Conservation (phyloP, 2,329 filamentous ascomycete species). For the Talaromyces verruculosus region DNA sequence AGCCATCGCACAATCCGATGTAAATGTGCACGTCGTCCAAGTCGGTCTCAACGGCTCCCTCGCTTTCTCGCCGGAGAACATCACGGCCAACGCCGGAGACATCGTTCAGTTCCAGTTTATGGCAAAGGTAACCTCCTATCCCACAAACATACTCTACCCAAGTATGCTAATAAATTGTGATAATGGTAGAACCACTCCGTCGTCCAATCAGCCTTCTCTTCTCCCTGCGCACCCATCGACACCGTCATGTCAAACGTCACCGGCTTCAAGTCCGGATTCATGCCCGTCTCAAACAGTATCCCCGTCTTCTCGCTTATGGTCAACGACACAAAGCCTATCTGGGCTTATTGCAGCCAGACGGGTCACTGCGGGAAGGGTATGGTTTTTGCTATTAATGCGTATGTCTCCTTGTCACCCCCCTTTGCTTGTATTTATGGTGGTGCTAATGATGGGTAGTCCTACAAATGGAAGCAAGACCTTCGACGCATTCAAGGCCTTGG, state of each 20-base stretch:
- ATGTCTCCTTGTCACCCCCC: slow-evolving; percentile 34
- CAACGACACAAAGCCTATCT: slow-evolving; percentile 67
- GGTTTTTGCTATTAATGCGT: slow-evolving; percentile 75
- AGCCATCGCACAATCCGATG: slow-evolving; percentile 23
- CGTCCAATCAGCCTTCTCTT: slow-evolving; percentile 72
- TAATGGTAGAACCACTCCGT: slow-evolving; percentile 69
- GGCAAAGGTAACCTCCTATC: slow-evolving; percentile 26
- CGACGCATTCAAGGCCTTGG: slow-evolving; percentile 15
- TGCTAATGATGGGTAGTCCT: slow-evolving; percentile 14
- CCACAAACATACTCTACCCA: slow-evolving; percentile 17
- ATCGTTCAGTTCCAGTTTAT: slow-evolving; percentile 55
- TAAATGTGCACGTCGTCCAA: slow-evolving; percentile 62
- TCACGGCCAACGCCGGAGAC: slow-evolving; percentile 62
- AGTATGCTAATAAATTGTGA: neutral
- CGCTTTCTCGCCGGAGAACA: slow-evolving; percentile 64
- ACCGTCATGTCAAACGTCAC: slow-evolving; percentile 53
- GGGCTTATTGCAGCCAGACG: slow-evolving; percentile 74
- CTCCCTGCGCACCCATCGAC: slow-evolving; percentile 65
- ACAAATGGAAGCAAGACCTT: slow-evolving; percentile 18
- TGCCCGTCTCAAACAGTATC: slow-evolving; percentile 52
- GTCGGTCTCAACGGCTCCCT: slow-evolving; percentile 59
- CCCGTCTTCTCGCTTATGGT: slow-evolving; percentile 71
- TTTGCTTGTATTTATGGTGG: neutral
- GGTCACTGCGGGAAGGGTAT: slow-evolving; percentile 73
- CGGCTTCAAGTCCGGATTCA: slow-evolving; percentile 60